These are phyloP conservation scores for Lyophyllum atratum DNA, from an alignment of 768 basidiomycete genomes.

Conservation along the genomic window DNA sequence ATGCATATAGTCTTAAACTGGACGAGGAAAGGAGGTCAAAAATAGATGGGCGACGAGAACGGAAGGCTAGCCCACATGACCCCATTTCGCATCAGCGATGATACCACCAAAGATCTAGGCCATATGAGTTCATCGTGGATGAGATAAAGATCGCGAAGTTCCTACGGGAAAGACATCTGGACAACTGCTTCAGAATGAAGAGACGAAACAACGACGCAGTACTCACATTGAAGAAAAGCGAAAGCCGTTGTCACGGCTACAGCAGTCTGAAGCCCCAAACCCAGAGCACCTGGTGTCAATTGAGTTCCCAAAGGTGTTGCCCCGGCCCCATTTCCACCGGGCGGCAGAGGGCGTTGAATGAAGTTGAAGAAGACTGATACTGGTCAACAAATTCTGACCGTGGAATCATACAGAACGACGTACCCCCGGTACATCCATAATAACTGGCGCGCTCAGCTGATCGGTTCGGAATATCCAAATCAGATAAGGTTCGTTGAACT, in stretches of 20 bases:
- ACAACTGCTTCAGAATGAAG: slow-evolving; percentile 5
- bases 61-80: slow-evolving; percentile 21
- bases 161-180: slow-evolving; percentile 12
- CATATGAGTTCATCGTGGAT: neutral
- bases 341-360: slow-evolving; percentile 27
- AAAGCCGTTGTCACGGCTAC: slow-evolving; percentile 27
- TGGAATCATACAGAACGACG: neutral
- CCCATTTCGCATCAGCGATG: slow-evolving; percentile 40
- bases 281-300: slow-evolving; percentile 26
- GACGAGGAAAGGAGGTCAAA: neutral
- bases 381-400: neutral
- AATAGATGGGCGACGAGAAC: too few species aligned
- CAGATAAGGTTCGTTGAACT: neutral
- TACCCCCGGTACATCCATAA: slow-evolving; percentile 17
- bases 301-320: slow-evolving; percentile 26
- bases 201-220: neutral
- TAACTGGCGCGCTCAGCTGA: slow-evolving; percentile 19
- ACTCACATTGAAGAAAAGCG: slow-evolving; percentile 24
- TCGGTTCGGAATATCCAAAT: neutral
- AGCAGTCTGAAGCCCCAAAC: slow-evolving; percentile 26
- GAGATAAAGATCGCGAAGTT: too few species aligned
- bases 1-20: slow-evolving; percentile 39
- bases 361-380: slow-evolving; percentile 27
- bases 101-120: slow-evolving; percentile 35
- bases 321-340: slow-evolving; percentile 27